These are phyloP conservation scores for Monosporascus ibericus DNA, from an alignment of 2,329 filamentous ascomycete genomes.

Conservation along the genomic window DNA sequence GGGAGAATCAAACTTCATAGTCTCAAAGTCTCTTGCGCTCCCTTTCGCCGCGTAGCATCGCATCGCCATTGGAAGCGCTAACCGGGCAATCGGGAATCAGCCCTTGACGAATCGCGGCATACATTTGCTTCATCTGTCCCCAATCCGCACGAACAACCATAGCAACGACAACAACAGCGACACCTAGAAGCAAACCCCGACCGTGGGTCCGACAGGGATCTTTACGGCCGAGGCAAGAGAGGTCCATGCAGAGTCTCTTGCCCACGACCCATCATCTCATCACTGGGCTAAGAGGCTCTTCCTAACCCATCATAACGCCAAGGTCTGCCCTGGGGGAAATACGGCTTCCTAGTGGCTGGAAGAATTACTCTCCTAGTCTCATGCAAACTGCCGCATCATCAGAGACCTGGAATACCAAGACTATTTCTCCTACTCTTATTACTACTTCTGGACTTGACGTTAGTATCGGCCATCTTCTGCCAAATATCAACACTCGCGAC, in stretches of 20 bases:
- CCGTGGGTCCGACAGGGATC: background rate
- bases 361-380: conserved; percentile 21
- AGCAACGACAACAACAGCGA: background rate
- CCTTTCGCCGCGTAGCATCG: background rate
- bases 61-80: background rate
- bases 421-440: conserved; percentile 10
- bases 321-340: conserved; percentile 12
- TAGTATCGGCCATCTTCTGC: background rate
- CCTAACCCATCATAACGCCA: conserved; percentile 7
- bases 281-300: background rate
- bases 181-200: background rate
- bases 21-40: background rate
- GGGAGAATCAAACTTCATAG: background rate
- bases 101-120: background rate
- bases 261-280: background rate
- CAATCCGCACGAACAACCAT: background rate
- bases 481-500: background rate
- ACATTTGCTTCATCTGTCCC: background rate
- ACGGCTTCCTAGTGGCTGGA: conserved; percentile 24
- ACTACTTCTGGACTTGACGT: background rate
- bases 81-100: background rate
- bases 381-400: conserved; percentile 9
- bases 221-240: background rate
- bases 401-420: conserved; percentile 5
- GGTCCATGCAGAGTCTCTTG: background rate